These are phyloP conservation scores for Xylariaceae sp. DNA, from an alignment of 2,329 filamentous ascomycete genomes.

Conservation along the genomic window DNA sequence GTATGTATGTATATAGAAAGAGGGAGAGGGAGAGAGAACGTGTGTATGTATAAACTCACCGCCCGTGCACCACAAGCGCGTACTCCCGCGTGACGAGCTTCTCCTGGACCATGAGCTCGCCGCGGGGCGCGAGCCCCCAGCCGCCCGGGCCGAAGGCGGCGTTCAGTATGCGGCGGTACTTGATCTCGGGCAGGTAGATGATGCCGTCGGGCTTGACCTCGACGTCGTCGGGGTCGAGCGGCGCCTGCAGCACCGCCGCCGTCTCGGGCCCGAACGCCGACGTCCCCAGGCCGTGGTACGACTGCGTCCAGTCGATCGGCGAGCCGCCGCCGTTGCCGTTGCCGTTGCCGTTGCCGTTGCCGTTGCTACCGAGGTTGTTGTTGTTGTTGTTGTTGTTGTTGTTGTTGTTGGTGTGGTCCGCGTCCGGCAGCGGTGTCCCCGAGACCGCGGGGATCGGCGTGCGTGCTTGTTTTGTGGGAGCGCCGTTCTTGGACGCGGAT, in stretches of 20 bases:
- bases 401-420: neutral
- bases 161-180: slow-evolving; percentile 91
- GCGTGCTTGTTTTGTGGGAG: no score
- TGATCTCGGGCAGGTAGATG: slow-evolving; percentile 95
- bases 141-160: slow-evolving; percentile 90
- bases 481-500: no score
- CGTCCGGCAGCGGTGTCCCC: slow-evolving; percentile 28
- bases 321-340: neutral
- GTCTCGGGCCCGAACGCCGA: slow-evolving; percentile 72
- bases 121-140: slow-evolving; percentile 89
- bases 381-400: neutral
- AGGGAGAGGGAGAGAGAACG: neutral
- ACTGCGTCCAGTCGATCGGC: slow-evolving; percentile 77
- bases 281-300: slow-evolving; percentile 77
- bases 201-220: slow-evolving; percentile 98
- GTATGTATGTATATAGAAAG: neutral
- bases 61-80: slow-evolving; percentile 82
- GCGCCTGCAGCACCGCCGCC: slow-evolving; percentile 67
- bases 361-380: neutral
- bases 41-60: slow-evolving; percentile 60
- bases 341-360: neutral
- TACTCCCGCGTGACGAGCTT: slow-evolving; percentile 88
- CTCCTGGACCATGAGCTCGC: slow-evolving; percentile 82
- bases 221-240: slow-evolving; percentile 73
- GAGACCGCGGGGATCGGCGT: slow-evolving; percentile 34